These are phyloP conservation scores for Kentomonas sorsogonicus DNA, from an alignment of 208 protist genomes.

Conservation along the genomic window DNA sequence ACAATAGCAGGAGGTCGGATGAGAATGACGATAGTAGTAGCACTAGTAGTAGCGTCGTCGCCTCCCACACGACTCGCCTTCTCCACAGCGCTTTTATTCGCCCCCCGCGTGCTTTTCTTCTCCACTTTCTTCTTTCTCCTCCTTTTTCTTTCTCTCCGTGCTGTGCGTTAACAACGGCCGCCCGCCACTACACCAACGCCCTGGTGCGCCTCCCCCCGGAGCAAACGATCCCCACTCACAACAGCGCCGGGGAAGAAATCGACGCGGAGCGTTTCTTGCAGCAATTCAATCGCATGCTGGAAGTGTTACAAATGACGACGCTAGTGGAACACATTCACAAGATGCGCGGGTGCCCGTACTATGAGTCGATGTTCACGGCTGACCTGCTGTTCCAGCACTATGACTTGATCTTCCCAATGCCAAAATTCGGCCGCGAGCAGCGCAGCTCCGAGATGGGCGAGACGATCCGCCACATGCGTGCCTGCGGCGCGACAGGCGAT, in stretches of 20 bases:
- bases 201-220: constrained; percentile 65
- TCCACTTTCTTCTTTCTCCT: background rate
- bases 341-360: constrained; percentile 81
- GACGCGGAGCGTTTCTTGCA: constrained; percentile 64
- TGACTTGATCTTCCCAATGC: constrained; percentile 82
- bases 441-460: constrained; percentile 75
- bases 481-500: constrained; percentile 60
- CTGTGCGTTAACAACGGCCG: constrained; percentile 6
- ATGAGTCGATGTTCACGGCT: constrained; percentile 67
- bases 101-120: too few relatives aligned
- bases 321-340: constrained; percentile 75
- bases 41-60: too few relatives aligned
- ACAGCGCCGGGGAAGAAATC: constrained; percentile 53
- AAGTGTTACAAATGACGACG: constrained; percentile 52
- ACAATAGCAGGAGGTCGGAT: background rate
- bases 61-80: too few relatives aligned
- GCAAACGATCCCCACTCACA: constrained; percentile 70
- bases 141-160: background rate
- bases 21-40: too few relatives aligned
- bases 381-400: constrained; percentile 81
- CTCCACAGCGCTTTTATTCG: too few relatives aligned
- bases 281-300: constrained; percentile 61
- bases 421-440: constrained; percentile 76
- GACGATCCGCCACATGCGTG: constrained; percentile 85
- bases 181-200: constrained; percentile 65